phyloP scores from a whole-genome alignment of 2,329 filamentous ascomycete genomes.

The Colletotrichum sp. region DNA sequence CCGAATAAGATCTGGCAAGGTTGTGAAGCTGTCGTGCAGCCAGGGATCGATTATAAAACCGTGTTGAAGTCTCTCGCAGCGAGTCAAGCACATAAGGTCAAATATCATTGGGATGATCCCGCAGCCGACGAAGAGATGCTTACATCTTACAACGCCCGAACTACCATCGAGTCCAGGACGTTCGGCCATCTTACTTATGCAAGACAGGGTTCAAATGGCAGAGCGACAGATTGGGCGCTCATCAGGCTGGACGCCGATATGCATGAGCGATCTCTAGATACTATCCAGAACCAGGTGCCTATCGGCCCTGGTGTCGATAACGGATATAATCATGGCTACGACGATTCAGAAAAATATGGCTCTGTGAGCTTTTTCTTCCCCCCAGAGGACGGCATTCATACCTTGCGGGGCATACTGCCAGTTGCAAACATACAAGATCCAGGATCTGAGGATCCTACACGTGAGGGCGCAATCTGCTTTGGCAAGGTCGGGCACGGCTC shows the following conservation, averaged over 20 bases:
- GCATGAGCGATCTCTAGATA: neutral
- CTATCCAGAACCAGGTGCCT: neutral
- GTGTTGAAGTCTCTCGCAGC: neutral
- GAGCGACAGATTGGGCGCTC: neutral
- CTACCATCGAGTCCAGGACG: neutral
- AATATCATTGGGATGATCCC: neutral
- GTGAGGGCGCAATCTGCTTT: neutral
- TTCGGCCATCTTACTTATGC: neutral
- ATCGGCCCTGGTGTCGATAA: neutral
- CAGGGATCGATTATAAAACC: neutral
- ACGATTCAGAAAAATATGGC: neutral
- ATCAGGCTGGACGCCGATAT: neutral
- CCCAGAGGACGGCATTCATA: neutral
- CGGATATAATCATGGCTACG: neutral
- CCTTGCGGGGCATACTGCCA: neutral
- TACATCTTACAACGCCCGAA: neutral
- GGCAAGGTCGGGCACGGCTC: neutral
- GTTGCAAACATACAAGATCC: neutral
- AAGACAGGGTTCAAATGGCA: neutral
- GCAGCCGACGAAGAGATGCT: neutral
- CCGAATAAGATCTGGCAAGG: neutral
- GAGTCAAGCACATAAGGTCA: too few relatives aligned
- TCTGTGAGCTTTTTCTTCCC: neutral
- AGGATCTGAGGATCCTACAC: neutral
- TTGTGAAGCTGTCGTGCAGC: neutral